These are phyloP conservation scores for Sarocladiaceae sp. DNA, from an alignment of 2,329 filamentous ascomycete species.

Conservation along the genomic window DNA sequence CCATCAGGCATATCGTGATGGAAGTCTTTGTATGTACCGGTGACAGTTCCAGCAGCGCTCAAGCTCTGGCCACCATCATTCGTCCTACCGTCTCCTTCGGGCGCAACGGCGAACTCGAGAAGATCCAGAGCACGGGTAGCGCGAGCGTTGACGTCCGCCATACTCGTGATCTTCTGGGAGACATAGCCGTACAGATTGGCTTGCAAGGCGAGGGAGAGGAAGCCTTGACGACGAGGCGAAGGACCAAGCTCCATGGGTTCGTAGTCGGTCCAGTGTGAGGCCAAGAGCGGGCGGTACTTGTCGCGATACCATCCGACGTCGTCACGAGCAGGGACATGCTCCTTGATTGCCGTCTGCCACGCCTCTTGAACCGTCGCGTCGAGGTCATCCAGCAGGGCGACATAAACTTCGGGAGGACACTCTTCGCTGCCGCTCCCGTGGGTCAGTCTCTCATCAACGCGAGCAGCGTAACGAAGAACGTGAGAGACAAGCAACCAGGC, in stretches of 20 bases:
- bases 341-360: slow-evolving; percentile 6
- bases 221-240: slow-evolving; percentile 3
- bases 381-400: slow-evolving; percentile 4
- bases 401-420: background rate
- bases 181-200: slow-evolving; percentile 6
- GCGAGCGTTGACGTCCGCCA: background rate
- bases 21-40: slow-evolving; percentile 7
- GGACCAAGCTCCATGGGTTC: slow-evolving; percentile 5
- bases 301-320: slow-evolving; percentile 6
- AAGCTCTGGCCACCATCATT: slow-evolving; percentile 2
- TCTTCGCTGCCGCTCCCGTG: background rate
- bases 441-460: slow-evolving; percentile 3
- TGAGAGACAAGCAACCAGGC: slow-evolving; percentile 3
- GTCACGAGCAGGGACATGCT: slow-evolving; percentile 5
- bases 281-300: slow-evolving; percentile 1
- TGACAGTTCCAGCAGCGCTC: slow-evolving; percentile 3
- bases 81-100: slow-evolving; percentile 1
- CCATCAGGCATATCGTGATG: slow-evolving; percentile 7
- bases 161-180: background rate
- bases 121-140: background rate
- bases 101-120: slow-evolving; percentile 4
- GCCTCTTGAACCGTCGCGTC: slow-evolving; percentile 5
- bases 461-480: background rate
- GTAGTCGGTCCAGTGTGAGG: slow-evolving; percentile 5
- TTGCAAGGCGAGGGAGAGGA: slow-evolving; percentile 4